Evolutionary conservation across 305 asterid genomes (phyloP), one percentile per base, ranked within the genome.

Genomic region (Fraxinus angustifolia): DNA sequence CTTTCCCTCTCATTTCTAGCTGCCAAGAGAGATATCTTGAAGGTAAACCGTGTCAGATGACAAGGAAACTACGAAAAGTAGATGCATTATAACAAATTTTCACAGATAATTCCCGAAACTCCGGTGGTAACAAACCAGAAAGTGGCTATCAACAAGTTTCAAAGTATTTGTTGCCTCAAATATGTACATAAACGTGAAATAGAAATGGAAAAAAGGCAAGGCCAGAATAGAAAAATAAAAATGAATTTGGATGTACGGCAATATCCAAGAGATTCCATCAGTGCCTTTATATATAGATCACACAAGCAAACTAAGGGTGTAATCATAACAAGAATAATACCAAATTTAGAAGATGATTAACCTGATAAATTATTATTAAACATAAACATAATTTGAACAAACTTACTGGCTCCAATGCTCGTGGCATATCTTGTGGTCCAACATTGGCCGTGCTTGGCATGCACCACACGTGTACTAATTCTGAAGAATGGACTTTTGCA

Each of bases 1-100:
- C 91, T 94, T 87, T 96, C 99, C 90, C 97, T 93, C 92, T 94
- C 99, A 87, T 96, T 96, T 85, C 99, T 90, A 56, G 99, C 98
- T 71, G 97, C 96, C 86, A 96, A 87, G 81, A 93, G 96, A 86
- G 98, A 96, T 84, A 96, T 89, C 99, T 96, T 89, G 90, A 82
- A 90, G 78, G 79, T 45, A 82, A 91, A 87, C 82, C 67, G 80
- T 62, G 85, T 88, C 85, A 90, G 85, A 70, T 45, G 78, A 81
- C 50, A 84, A 84, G 83, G 78, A 78, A 67, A 80, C 58, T 74
- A 33, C 68, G 40, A 50, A 38, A 79, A 80, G 21, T 36, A 50
- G 38, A 71, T 68, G 65, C 76, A 75, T 8, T 34, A 67, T 34
- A 80, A 28, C 84, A 56, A 34, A 62, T 30, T 16, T 14, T 50